These are phyloP conservation scores for Aspergillus nomiae DNA, from an alignment of 2,329 filamentous ascomycete genomes.

Conservation along the genomic window DNA sequence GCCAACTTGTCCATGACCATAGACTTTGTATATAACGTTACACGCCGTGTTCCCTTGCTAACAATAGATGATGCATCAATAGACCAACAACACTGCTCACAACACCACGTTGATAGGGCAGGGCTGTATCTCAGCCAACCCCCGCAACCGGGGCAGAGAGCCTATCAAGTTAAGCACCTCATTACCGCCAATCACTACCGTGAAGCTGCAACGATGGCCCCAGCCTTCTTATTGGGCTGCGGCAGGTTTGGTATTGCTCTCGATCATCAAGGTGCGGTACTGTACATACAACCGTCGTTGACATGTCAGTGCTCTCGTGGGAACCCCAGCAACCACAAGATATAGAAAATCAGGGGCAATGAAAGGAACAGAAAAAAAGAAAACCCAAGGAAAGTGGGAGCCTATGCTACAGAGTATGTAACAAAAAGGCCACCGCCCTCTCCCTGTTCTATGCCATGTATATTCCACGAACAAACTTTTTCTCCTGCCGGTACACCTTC, in stretches of 20 bases:
- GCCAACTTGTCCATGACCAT: neutral
- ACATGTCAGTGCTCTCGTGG: neutral
- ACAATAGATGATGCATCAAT: conserved; percentile 2
- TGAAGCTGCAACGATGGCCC: conserved; percentile 16
- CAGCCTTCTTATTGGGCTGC: conserved; percentile 5
- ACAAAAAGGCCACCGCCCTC: neutral
- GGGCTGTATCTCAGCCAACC: neutral
- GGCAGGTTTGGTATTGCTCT: conserved; percentile 23
- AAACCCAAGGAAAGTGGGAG: neutral
- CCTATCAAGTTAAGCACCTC: neutral
- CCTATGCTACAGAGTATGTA: neutral
- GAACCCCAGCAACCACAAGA: neutral
- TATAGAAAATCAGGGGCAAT: neutral
- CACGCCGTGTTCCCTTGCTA: neutral
- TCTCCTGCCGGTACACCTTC: neutral
- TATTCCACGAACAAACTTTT: neutral
- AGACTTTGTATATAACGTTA: neutral
- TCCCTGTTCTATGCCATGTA: neutral
- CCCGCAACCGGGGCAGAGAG: neutral
- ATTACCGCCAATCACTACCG: neutral
- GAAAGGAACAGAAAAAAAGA: neutral
- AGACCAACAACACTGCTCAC: neutral
- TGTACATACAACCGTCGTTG: neutral
- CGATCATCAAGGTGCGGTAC: conserved; percentile 12
- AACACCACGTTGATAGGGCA: neutral